Evolutionary conservation across 1,139 yeast species (phyloP).

Genomic region (Blastobotrys aristatus): DNA sequence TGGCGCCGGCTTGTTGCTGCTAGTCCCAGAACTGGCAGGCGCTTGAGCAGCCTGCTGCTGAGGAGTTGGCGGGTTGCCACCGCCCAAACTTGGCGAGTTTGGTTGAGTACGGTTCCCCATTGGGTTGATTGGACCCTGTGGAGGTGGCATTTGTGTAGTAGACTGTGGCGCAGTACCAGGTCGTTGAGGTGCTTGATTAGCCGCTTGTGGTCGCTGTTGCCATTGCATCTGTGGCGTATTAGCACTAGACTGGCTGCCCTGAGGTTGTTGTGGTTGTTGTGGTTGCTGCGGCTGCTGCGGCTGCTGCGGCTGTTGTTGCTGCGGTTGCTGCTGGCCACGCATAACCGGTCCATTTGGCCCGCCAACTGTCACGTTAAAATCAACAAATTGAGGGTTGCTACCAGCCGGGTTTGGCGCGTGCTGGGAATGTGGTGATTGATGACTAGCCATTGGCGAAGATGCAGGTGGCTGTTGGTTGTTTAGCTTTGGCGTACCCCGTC

Average conservation of each 20-base stretch:
- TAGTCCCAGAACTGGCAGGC: constrained; percentile 16
- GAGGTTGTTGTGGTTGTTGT: too few relatives aligned
- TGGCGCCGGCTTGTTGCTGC: constrained; percentile 26
- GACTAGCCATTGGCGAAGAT: constrained; percentile 29
- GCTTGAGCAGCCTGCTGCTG: constrained; percentile 37
- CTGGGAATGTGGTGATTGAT: constrained; percentile 20
- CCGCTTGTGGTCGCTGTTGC: constrained; percentile 14
- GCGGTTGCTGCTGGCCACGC: constrained; percentile 11
- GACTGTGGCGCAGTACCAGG: constrained; percentile 16
- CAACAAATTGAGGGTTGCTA: constrained; percentile 18
- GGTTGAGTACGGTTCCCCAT: constrained; percentile 29
- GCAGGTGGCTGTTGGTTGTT: constrained; percentile 32
- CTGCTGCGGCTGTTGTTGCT: too few relatives aligned
- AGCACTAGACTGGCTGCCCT: constrained; percentile 15
- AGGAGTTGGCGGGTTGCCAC: constrained; percentile 40
- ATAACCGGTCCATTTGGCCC: constrained; percentile 26
- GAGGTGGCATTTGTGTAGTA: constrained; percentile 32
- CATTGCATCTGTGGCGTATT: constrained; percentile 10
- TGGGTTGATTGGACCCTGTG: constrained; percentile 25
- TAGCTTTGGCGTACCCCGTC: constrained; percentile 30
- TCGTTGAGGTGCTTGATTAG: constrained; percentile 9
- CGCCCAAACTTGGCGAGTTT: constrained; percentile 32
- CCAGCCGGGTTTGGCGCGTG: constrained; percentile 10
- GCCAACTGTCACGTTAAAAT: constrained; percentile 30
- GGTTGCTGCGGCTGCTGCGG: too few relatives aligned